Conservation (phyloP, 305 asterid species). For the Stenogyne calaminthoides region DNA sequence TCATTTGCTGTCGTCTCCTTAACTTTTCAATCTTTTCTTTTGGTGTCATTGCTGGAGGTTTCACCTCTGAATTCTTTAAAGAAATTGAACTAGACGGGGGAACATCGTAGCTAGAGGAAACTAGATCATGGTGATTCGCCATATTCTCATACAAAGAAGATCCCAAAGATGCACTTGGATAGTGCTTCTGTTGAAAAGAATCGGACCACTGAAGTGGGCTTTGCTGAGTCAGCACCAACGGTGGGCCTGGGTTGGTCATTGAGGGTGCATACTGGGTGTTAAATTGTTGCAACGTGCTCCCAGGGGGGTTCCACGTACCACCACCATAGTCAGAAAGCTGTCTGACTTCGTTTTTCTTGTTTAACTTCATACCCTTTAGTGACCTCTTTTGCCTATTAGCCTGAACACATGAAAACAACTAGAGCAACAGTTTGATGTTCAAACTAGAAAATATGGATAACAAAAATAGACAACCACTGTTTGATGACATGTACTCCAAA, state of each 20-base stretch:
- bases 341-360: constrained; percentile 45
- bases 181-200: constrained; percentile 48
- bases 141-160: constrained; percentile 57
- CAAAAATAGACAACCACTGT: background rate
- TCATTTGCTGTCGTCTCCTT: constrained; percentile 87
- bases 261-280: constrained; percentile 46
- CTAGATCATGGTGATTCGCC: constrained; percentile 40
- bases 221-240: constrained; percentile 54
- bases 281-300: constrained; percentile 46
- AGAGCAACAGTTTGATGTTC: constrained; percentile 57
- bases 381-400: constrained; percentile 49
- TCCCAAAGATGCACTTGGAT: constrained; percentile 40
- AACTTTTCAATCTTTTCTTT: constrained; percentile 88
- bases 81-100: constrained; percentile 46
- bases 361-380: constrained; percentile 50
- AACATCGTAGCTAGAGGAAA: constrained; percentile 50
- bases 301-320: constrained; percentile 49
- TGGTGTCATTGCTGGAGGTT: constrained; percentile 78
- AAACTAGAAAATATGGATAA: constrained; percentile 29
- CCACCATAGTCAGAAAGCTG: constrained; percentile 44
- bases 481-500: background rate
- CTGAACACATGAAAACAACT: constrained; percentile 57
- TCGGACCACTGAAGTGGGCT: constrained; percentile 51
- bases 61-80: constrained; percentile 38
- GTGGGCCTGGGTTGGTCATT: constrained; percentile 46